Base-by-base conservation (phyloP, 2,329 filamentous ascomycete species). In the Paraphoma chrysanthemicola region DNA sequence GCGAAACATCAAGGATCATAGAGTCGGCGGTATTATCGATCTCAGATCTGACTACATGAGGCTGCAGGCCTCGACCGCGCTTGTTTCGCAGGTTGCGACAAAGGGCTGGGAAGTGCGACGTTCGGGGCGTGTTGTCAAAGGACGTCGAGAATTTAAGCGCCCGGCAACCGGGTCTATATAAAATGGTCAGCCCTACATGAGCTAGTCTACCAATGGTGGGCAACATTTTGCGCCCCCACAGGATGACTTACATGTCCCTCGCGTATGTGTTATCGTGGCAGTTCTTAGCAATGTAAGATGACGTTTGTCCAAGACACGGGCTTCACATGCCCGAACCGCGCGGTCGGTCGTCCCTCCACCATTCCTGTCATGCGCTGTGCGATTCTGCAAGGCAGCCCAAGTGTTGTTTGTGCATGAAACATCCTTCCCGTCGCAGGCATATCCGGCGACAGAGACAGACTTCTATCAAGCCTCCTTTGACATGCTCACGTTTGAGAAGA, bases 401-500 rank as follows among this genome's bases (percentile, higher is more conserved):
- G 33, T 36, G 33, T 36, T 10, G 10, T 14, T 36, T 14, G 33
- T 10, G 14, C 9, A 10, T 36, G 33, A 36, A 36, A 36, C 33
- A 36, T 10, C 2, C 33, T 36, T 36, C 33, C 33, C 33, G 33
- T 36, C 33, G 33, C 33, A 36, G 33, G 9, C 33, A 36, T 36
- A 36, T 36, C 33, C 33, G 14, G 33, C 33, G 33, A 36, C 33
- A 3, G 2, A 2, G 33, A 36, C 14, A 36, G 33, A 14, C 10
- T n/a, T 16, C n/a, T n/a, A 42, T 42, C 39, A 17, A 2, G 16
- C 16, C 39, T 42, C 39, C 39, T 42, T 42, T 16, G 39, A 7
- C n/a, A 42, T 4, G 16, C n/a, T 18, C 4, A 66, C 59, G 41
- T 60, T 63, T 28, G 60, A 62, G 28, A 69, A 68, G 0, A 60